These are phyloP conservation scores for Yamadazyma songkhlaensis DNA, from an alignment of 1,139 yeast genomes.

Conservation along the genomic window DNA sequence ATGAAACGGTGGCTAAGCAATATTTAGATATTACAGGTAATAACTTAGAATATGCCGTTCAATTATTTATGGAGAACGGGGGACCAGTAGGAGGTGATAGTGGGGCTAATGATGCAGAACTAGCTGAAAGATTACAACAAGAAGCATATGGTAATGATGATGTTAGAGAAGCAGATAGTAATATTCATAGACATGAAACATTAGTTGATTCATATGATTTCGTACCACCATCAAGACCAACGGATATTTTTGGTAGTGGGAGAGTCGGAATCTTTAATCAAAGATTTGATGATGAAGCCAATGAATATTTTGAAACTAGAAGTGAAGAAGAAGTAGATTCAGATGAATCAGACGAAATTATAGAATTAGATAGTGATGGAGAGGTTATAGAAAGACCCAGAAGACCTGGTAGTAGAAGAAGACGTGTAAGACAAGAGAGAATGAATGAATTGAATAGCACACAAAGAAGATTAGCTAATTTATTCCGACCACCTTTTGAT, in stretches of 20 bases:
- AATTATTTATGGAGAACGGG: slow-evolving; percentile 68
- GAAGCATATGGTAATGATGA: slow-evolving; percentile 50
- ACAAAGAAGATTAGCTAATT: slow-evolving; percentile 69
- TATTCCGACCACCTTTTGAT: slow-evolving; percentile 94
- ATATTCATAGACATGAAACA: slow-evolving; percentile 79
- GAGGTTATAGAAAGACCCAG: slow-evolving; percentile 22
- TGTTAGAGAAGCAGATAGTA: slow-evolving; percentile 67
- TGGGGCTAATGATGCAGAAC: slow-evolving; percentile 36
- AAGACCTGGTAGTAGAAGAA: slow-evolving; percentile 23
- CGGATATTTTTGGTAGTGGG: slow-evolving; percentile 42
- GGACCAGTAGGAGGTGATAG: slow-evolving; percentile 11
- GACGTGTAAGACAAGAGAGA: slow-evolving; percentile 26
- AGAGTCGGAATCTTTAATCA: slow-evolving; percentile 46
- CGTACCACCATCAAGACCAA: slow-evolving; percentile 17
- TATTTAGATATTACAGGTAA: slow-evolving; percentile 79
- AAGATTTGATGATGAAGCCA: slow-evolving; percentile 34
- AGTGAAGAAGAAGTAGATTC: slow-evolving; percentile 19
- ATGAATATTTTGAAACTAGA: slow-evolving; percentile 21
- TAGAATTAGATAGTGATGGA: slow-evolving; percentile 30
- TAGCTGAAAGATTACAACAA: slow-evolving; percentile 63
- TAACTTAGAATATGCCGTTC: slow-evolving; percentile 81
- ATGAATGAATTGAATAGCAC: slow-evolving; percentile 49
- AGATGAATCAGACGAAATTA: slow-evolving; percentile 22
- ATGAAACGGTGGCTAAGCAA: slow-evolving; percentile 67
- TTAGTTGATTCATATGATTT: slow-evolving; percentile 41